Evolutionary conservation across 257 asterid genomes (phyloP).

Genomic region (Linaria vulgaris): DNA sequence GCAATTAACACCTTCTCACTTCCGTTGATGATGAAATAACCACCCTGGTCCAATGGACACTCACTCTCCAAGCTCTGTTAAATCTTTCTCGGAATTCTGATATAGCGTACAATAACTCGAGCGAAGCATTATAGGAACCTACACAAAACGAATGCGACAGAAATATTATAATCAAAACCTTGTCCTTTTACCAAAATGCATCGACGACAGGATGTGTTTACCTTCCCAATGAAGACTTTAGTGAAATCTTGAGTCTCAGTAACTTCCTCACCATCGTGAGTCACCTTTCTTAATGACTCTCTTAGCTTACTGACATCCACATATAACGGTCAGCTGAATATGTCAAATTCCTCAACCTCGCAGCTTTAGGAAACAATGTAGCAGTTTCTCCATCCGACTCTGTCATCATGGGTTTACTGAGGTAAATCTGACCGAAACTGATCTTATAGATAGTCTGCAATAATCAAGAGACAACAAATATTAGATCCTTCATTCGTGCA

Average conservation of each 20-base stretch:
- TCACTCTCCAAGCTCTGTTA: conserved; percentile 99
- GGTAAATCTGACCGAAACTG: conserved; percentile 87
- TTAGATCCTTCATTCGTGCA: conserved; percentile 17
- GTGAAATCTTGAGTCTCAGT: conserved; percentile 97
- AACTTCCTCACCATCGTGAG: conserved; percentile 98
- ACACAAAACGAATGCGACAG: not conserved
- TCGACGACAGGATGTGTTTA: conserved; percentile 24
- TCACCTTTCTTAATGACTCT: conserved; percentile 90
- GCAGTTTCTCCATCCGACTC: conserved; percentile 99
- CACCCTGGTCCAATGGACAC: conserved; percentile 97
- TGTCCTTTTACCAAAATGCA: not conserved
- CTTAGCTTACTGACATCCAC: conserved; percentile 89
- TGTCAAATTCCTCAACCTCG: conserved; percentile 92
- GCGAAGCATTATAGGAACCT: conserved; percentile 98
- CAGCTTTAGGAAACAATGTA: conserved; percentile 98
- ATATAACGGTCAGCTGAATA: conserved; percentile 95
- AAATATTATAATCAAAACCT: conserved; percentile 1
- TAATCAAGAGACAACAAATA: conserved; percentile 17
- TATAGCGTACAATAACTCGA: conserved; percentile 92
- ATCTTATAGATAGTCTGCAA: conserved; percentile 91
- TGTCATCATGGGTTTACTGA: conserved; percentile 99
- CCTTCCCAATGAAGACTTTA: conserved; percentile 97
- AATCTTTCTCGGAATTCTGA: conserved; percentile 95
- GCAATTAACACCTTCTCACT: conserved; percentile 98
- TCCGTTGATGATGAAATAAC: conserved; percentile 91